Base-by-base conservation (phyloP, 331 rosid genomes). In the Prunus yedoensis region DNA sequence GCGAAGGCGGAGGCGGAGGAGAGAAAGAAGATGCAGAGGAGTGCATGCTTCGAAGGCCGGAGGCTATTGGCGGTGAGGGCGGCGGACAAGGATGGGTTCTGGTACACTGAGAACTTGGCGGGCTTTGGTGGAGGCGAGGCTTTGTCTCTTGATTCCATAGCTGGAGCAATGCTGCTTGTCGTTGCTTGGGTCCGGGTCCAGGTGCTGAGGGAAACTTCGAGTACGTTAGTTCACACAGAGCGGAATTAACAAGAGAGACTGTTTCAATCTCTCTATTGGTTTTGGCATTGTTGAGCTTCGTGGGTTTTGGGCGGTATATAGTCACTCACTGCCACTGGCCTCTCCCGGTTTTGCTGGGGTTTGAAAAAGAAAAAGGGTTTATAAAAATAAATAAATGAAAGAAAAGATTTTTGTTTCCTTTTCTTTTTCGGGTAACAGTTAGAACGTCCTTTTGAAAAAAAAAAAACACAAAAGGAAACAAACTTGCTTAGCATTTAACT, bases 21-120 rank as follows among this genome's bases (percentile, higher is more conserved):
- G 89, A 95, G 81, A 38, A 81, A 89, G 76, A 87, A 68, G 84
- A 83, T 75, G 75, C 82, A 84, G 57, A 89, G 73, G 78, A 89
- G 66, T 11, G 91, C 81, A 81, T 76, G 81, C 30, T 83, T 88
- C 45, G 96, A 84, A 81, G 97, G 97, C 17, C 80, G 96, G 54
- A 92, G 76, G 65, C 99, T 92, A 67, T 74, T 88, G 79, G 94
- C 83, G 23, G 96, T 95, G 59, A 95, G 93, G 18, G 88, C 92
- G 2, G 96, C 90, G 5, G 97, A 95, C 14, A 94, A 77, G 5
- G 90, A 57, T 74, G 91, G 90, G 82, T 94, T 90, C 80, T 92
- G 96, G 58, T 93, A 91, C 3, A 89, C 88, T 0, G 83, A 57
- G 86, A 92, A 88, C 76, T 90, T 88, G 73, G 84, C 67, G 54